Conservation (phyloP, 177 flowering plant species). For the Viscum album region DNA sequence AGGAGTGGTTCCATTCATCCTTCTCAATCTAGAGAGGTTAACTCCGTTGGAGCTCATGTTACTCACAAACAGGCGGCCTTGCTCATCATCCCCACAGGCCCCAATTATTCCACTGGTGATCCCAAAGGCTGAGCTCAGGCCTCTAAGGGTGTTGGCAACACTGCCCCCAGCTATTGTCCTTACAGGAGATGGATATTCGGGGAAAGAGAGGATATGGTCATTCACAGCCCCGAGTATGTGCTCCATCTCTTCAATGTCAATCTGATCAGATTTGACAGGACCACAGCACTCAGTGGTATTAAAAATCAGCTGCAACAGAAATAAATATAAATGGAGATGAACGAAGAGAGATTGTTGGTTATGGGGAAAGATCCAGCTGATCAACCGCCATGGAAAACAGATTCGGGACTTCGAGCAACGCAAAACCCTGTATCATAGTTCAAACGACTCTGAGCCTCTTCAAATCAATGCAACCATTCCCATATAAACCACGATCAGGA, state of each 20-base stretch:
- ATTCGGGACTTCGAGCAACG: background rate
- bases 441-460: too few species aligned
- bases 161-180: constrained; percentile 91
- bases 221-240: constrained; percentile 51
- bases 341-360: background rate
- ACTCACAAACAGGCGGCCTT: constrained; percentile 50
- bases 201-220: constrained; percentile 34
- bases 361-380: background rate
- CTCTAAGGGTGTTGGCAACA: constrained; percentile 86
- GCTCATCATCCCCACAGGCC: constrained; percentile 84
- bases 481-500: too few species aligned
- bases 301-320: background rate
- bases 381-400: background rate
- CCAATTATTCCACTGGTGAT: constrained; percentile 67
- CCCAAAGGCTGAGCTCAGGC: constrained; percentile 69
- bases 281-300: background rate
- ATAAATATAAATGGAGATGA: background rate
- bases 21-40: constrained; percentile 54
- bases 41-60: constrained; percentile 67
- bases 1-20: constrained; percentile 61
- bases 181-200: constrained; percentile 33
- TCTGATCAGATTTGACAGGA: constrained; percentile 24
- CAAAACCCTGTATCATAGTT: too few species aligned
- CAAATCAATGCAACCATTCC: too few species aligned
- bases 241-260: constrained; percentile 58